These are phyloP conservation scores for Funneliformis mosseae DNA, from an alignment of 192 early-diverging fungal species.

Conservation along the genomic window DNA sequence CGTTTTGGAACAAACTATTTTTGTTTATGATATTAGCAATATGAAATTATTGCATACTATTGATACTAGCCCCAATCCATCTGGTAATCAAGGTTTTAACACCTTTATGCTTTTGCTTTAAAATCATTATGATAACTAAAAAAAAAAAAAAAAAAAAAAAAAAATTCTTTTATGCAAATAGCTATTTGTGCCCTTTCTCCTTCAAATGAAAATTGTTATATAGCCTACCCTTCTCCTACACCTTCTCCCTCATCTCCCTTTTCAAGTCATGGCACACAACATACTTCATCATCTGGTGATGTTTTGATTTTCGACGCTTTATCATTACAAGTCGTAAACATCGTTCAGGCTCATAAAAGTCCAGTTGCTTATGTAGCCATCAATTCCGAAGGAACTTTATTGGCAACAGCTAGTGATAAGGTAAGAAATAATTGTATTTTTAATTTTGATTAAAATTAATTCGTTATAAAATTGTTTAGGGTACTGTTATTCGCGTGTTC, in stretches of 20 bases:
- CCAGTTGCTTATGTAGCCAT: constrained; percentile 85
- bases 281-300: constrained; percentile 67
- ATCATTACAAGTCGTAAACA: constrained; percentile 85
- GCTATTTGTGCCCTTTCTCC: constrained; percentile 92
- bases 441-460: background rate
- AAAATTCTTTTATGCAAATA: constrained; percentile 22
- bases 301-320: constrained; percentile 93
- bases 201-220: constrained; percentile 90
- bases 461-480: constrained; percentile 47
- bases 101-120: background rate
- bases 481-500: constrained; percentile 96
- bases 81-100: constrained; percentile 54
- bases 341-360: constrained; percentile 95
- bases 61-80: constrained; percentile 91
- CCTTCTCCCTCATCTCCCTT: constrained; percentile 60
- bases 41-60: constrained; percentile 97
- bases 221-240: constrained; percentile 89
- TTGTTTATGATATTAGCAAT: constrained; percentile 96
- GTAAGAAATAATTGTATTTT: constrained; percentile 43
- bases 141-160: background rate
- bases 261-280: constrained; percentile 48
- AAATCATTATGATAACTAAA: background rate
- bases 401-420: constrained; percentile 96
- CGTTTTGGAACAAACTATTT: constrained; percentile 94
- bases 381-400: constrained; percentile 87